Percentiles rank a stretch among this genome's conserved stretches.
Evolutionary conservation across 2,329 filamentous ascomycete species (phyloP).

Genomic region (Sclerotinia glacialis): DNA sequence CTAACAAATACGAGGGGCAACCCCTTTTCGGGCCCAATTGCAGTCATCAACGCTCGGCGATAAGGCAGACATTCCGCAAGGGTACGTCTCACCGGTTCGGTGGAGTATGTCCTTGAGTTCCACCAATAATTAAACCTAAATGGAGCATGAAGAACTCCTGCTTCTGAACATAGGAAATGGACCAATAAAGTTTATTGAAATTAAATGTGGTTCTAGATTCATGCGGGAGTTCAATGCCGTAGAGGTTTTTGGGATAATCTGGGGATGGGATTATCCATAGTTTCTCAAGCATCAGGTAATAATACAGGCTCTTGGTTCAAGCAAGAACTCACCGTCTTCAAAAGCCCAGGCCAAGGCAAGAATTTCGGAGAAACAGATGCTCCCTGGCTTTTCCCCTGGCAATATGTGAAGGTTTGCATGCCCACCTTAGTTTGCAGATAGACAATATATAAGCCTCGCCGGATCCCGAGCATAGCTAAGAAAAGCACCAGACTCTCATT

Average conservation of each 20-base stretch:
- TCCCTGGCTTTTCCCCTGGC: neutral
- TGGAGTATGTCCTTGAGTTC: neutral
- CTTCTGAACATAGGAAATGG: neutral
- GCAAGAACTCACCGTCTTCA: conserved; percentile 4
- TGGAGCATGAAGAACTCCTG: neutral
- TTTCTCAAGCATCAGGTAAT: conserved; percentile 9
- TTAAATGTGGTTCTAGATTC: neutral
- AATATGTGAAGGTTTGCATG: conserved; percentile 3
- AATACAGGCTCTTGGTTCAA: neutral
- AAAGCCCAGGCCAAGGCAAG: neutral
- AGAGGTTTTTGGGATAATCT: neutral
- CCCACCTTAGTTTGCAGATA: neutral
- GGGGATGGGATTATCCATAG: conserved; percentile 8
- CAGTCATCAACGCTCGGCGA: neutral
- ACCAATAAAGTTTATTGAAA: neutral
- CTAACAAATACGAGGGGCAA: neutral
- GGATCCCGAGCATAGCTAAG: neutral
- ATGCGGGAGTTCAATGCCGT: neutral
- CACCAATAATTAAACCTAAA: conserved; percentile 9
- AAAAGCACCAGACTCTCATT: neutral
- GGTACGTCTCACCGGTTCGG: conserved; percentile 1
- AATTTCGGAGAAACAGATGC: conserved; percentile 15
- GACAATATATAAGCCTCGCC: conserved; percentile 15
- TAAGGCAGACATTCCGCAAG: neutral
- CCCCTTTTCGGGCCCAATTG: neutral